Conservation (phyloP, 768 basidiomycete species). For the Lactarius deliciosus region DNA sequence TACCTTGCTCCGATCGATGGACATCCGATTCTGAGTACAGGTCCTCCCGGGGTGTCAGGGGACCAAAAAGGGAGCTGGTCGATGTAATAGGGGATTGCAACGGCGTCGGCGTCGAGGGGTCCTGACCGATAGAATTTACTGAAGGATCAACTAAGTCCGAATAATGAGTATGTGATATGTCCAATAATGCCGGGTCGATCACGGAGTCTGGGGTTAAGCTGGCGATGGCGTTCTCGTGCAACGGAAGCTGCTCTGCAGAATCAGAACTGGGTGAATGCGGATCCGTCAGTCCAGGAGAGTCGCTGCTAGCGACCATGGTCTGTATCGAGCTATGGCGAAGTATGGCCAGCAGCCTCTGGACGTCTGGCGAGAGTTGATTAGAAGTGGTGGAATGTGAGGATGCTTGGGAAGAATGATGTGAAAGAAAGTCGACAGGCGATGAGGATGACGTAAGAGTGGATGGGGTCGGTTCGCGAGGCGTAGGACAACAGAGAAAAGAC, state of each 20-base stretch:
- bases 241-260: background rate
- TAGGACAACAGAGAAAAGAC: constrained; percentile 16
- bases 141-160: constrained; percentile 10
- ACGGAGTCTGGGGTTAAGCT: constrained; percentile 17
- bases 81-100: constrained; percentile 28
- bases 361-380: constrained; percentile 12
- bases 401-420: background rate
- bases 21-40: constrained; percentile 41
- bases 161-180: constrained; percentile 1
- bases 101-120: constrained; percentile 23
- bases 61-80: constrained; percentile 33
- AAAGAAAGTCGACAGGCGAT: background rate
- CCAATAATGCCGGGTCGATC: constrained; percentile 31
- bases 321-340: constrained; percentile 5
- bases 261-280: constrained; percentile 44
- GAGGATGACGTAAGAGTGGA: background rate
- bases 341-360: constrained; percentile 16
- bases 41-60: constrained; percentile 38
- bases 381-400: constrained; percentile 14
- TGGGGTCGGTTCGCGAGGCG: constrained; percentile 5
- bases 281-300: constrained; percentile 50
- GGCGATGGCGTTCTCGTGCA: background rate
- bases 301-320: background rate
- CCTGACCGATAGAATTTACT: constrained; percentile 28
- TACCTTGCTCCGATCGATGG: constrained; percentile 30